Evolutionary conservation across 306 rosid genomes (phyloP).

Genomic region (Castanopsis chinensis): DNA sequence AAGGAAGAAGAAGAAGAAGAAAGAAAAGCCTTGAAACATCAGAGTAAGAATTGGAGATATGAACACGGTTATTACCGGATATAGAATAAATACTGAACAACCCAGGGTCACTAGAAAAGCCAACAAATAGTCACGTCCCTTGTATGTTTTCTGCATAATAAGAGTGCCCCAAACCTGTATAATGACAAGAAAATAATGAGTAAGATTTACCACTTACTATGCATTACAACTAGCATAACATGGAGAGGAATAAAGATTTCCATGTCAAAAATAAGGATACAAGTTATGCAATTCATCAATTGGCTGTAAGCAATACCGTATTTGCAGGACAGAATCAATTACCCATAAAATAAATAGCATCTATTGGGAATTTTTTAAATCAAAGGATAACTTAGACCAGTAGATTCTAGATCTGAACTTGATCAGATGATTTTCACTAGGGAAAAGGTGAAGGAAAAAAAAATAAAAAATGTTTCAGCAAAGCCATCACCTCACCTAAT

Average conservation of each 20-base stretch:
- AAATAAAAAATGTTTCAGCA: neutral
- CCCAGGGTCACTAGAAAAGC: constrained; percentile 82
- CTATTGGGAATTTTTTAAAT: too few relatives aligned
- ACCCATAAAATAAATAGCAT: too few relatives aligned
- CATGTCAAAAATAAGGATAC: neutral
- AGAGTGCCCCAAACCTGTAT: constrained; percentile 88
- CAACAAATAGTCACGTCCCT: constrained; percentile 67
- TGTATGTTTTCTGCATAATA: constrained; percentile 89
- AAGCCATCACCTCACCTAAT: neutral
- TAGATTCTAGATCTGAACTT: neutral
- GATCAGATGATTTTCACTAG: neutral
- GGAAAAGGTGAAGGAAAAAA: neutral
- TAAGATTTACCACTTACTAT: neutral
- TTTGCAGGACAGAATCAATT: too few relatives aligned
- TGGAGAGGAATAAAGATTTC: neutral
- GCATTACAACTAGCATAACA: neutral
- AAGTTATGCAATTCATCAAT: neutral
- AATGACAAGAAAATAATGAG: constrained; percentile 17
- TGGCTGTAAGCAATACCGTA: neutral
- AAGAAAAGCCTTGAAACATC: neutral
- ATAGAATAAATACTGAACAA: constrained; percentile 81
- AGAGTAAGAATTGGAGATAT: constrained; percentile 13
- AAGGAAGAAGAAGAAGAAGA: neutral
- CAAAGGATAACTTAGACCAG: too few relatives aligned
- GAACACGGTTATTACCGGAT: constrained; percentile 62